These are phyloP conservation scores for Clarkia xantiana DNA, from an alignment of 345 rosid species.

Conservation along the genomic window DNA sequence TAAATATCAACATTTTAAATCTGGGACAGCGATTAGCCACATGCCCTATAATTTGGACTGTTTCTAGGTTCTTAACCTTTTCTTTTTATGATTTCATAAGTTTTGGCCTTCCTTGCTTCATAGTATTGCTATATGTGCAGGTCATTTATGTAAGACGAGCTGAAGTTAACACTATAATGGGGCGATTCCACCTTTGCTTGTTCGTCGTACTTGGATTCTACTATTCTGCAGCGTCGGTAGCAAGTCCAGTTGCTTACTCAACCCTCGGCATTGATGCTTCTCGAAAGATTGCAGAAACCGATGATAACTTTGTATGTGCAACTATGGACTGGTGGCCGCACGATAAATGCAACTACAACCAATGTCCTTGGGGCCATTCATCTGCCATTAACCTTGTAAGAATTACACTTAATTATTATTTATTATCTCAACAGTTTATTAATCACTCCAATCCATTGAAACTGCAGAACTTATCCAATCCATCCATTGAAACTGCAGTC, in stretches of 20 bases:
- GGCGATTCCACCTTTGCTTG: conserved; percentile 15
- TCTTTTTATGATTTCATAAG: not conserved
- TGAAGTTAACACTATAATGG: conserved; percentile 21
- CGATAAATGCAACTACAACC: conserved; percentile 83
- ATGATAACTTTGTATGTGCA: conserved; percentile 76
- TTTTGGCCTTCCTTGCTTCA: not conserved
- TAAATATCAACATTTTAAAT: too few relatives aligned
- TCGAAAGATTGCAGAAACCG: conserved; percentile 35
- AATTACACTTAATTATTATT: not conserved
- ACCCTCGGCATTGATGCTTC: conserved; percentile 45
- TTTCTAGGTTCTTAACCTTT: too few relatives aligned
- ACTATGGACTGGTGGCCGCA: conserved; percentile 99
- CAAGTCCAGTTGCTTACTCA: conserved; percentile 28
- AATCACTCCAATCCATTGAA: not conserved
- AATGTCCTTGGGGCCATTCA: conserved; percentile 85
- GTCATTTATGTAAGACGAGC: not conserved
- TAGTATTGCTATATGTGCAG: not conserved
- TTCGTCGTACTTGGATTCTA: conserved; percentile 26
- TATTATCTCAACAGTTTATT: too few relatives aligned
- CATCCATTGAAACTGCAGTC: conserved; percentile 62
- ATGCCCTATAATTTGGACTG: too few relatives aligned
- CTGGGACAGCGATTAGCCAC: too few relatives aligned
- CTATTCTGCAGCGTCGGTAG: conserved; percentile 21
- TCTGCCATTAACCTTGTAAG: conserved; percentile 70
- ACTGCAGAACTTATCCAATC: conserved; percentile 66